Conservation (phyloP, 768 basidiomycete genomes). For the Exidia glandulosa region DNA sequence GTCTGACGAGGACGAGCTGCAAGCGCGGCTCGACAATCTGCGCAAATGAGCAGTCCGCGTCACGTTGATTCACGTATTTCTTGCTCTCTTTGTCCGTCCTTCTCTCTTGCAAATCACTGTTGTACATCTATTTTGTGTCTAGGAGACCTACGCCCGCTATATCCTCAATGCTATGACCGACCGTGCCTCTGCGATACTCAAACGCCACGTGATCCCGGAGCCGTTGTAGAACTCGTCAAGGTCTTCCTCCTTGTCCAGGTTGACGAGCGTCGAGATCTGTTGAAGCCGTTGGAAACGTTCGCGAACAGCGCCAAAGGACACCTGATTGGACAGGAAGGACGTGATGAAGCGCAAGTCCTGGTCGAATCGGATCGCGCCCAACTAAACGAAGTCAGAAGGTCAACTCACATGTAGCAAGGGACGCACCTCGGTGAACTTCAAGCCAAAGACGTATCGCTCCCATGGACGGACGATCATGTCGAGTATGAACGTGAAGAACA, state of each 20-base stretch:
- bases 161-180: conserved; percentile 50
- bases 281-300: conserved; percentile 89
- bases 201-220: conserved; percentile 83
- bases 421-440: conserved; percentile 81
- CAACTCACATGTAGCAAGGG: neutral
- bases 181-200: conserved; percentile 67
- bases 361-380: conserved; percentile 93
- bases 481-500: conserved; percentile 75
- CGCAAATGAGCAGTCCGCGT: conserved; percentile 30
- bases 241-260: conserved; percentile 89
- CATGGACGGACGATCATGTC: conserved; percentile 88
- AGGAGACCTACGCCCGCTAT: conserved; percentile 3
- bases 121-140: neutral
- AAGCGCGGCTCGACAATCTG: conserved; percentile 86
- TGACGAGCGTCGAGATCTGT: conserved; percentile 86
- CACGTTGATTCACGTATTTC: neutral
- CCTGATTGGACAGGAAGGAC: conserved; percentile 77
- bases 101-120: neutral
- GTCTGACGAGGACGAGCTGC: conserved; percentile 85
- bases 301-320: conserved; percentile 77
- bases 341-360: conserved; percentile 79
- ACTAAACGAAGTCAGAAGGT: conserved; percentile 30
- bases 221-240: conserved; percentile 90
- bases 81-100: neutral
- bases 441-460: conserved; percentile 75